Conservation (phyloP, 1,284 basidiomycete genomes). For the Apiotrichum laibachii region DNA sequence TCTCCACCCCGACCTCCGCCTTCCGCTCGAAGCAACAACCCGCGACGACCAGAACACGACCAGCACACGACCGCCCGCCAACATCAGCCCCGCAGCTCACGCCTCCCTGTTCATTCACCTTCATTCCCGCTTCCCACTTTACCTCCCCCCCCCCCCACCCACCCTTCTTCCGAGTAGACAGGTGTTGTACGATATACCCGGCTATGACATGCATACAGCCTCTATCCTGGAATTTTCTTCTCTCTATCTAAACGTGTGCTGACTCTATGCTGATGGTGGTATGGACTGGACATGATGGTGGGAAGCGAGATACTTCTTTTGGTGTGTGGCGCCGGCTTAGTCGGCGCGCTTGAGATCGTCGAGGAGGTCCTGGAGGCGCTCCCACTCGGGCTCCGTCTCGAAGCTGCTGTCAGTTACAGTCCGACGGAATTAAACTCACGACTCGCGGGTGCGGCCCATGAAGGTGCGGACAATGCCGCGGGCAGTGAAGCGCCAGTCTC, state of each 20-base stretch:
- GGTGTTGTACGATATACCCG: constrained; percentile 20
- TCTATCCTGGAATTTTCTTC: background rate
- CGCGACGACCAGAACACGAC: too few relatives aligned
- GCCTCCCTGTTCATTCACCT: too few relatives aligned
- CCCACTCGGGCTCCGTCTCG: constrained; percentile 83
- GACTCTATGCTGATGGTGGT: constrained; percentile 8
- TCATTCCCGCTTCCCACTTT: background rate
- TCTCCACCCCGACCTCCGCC: too few relatives aligned
- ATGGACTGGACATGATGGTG: background rate
- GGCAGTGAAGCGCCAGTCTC: constrained; percentile 77
- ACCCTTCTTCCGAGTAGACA: background rate
- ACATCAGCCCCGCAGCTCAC: too few relatives aligned
- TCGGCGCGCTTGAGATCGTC: constrained; percentile 50
- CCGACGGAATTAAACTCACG: constrained; percentile 32
- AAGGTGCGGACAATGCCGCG: constrained; percentile 84
- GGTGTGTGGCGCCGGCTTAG: background rate
- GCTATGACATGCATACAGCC: constrained; percentile 14
- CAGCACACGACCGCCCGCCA: too few relatives aligned
- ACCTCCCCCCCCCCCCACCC: background rate
- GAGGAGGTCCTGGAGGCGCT: constrained; percentile 59
- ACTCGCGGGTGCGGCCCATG: constrained; percentile 61
- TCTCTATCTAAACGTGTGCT: too few relatives aligned
- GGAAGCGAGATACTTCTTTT: too few relatives aligned
- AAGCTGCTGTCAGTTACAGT: constrained; percentile 53
- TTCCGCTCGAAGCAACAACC: too few relatives aligned